Conservation (phyloP, 805 yeast genomes). For the Hanseniaspora mollemarum region DNA sequence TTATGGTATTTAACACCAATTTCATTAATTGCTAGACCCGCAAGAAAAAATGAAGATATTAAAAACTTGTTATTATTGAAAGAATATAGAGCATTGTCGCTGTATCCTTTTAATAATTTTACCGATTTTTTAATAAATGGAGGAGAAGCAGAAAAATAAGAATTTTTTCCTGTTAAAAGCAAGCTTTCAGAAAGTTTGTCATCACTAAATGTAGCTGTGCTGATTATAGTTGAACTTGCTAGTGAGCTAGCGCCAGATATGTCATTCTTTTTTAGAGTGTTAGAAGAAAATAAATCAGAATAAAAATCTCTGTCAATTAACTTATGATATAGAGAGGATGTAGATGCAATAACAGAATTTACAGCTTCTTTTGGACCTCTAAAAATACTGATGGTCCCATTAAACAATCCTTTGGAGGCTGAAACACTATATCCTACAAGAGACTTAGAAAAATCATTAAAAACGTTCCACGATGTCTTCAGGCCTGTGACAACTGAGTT, state of each 20-base stretch:
- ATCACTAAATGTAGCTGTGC: neutral
- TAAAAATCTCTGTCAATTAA: neutral
- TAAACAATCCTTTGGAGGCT: neutral
- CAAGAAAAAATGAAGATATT: conserved; percentile 5
- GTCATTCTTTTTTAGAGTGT: neutral
- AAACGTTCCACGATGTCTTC: neutral
- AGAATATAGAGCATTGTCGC: neutral
- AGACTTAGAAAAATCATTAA: neutral
- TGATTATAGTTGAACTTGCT: neutral
- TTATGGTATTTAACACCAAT: conserved; percentile 9
- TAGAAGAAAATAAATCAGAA: neutral
- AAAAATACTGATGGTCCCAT: neutral
- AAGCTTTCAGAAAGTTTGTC: neutral
- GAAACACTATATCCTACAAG: neutral
- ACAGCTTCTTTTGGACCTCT: neutral
- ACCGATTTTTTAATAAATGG: neutral
- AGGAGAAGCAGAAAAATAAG: neutral
- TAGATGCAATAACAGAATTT: neutral
- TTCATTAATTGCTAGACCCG: conserved; percentile 4
- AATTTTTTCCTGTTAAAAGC: neutral
- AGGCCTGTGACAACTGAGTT: neutral
- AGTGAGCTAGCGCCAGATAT: neutral
- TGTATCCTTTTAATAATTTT: neutral
- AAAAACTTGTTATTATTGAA: neutral
- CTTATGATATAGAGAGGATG: neutral